phyloP scores from a whole-genome alignment of 257 asterid species.

The Solanum habrochaites region DNA sequence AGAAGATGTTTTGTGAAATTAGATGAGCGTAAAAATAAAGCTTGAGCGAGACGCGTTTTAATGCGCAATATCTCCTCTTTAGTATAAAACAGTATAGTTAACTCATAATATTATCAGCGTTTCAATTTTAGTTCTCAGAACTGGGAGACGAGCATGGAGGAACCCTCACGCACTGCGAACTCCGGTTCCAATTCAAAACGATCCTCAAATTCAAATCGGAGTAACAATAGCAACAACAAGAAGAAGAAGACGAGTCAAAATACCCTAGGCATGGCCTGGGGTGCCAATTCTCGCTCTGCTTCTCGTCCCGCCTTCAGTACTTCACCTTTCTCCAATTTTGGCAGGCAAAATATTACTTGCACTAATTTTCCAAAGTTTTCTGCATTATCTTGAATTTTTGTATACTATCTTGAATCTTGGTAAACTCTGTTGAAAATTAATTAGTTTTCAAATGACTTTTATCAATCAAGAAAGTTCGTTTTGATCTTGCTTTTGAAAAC shows the following conservation, averaged over 20 bases:
- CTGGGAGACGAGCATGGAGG: constrained; percentile 29
- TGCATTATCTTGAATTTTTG: background rate
- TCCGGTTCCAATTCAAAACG: constrained; percentile 45
- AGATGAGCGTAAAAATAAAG: background rate
- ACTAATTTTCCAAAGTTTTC: too few relatives aligned
- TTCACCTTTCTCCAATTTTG: constrained; percentile 79
- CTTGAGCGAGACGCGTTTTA: background rate
- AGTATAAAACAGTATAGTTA: background rate
- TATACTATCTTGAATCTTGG: background rate
- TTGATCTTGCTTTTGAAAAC: background rate
- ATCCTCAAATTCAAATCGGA: constrained; percentile 27
- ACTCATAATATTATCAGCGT: background rate
- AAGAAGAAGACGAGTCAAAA: constrained; percentile 58
- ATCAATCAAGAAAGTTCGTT: background rate
- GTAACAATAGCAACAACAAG: constrained; percentile 21
- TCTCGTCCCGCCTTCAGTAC: constrained; percentile 45
- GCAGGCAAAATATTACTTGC: constrained; percentile 29
- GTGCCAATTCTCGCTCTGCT: constrained; percentile 61
- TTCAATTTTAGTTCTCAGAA: background rate
- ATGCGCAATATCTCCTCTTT: background rate
- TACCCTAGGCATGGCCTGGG: constrained; percentile 91
- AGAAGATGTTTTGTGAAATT: background rate
- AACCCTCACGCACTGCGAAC: constrained; percentile 17
- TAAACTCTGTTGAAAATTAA: too few relatives aligned
- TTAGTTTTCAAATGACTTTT: background rate